Base-by-base conservation (phyloP, 176 grass and related monocot genomes). In the Bothriochloa decipiens region DNA sequence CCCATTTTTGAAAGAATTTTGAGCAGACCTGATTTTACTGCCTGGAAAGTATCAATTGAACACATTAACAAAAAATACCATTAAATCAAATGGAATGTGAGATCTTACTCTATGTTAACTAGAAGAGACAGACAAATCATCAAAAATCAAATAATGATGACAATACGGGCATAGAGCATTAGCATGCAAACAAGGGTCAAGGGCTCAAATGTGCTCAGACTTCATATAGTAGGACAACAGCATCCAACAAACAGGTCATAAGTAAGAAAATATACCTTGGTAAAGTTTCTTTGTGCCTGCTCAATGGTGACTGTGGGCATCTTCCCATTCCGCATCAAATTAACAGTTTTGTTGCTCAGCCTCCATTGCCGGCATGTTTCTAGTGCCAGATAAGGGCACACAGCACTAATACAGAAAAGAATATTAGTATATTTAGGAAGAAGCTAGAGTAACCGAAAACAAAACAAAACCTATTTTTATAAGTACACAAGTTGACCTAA, bases 1-100 rank as follows among this genome's bases (percentile, higher is more conserved):
- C 97, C 97, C 97, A 99, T 99, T 92, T 99, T 99, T 86, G 97
- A 99, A 85, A 99, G 94, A 65, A 99, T 99, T 84, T 99, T 99
- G 67, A 99, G 89, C 79, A 99, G 90, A 70, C 97, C 97, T 85
- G 90, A 90, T 91, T 91, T 96, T 77, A 99, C 89, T 78, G 97
- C 97, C 97, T 99, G 86, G 85, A 86, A 97, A 85, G 66, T 63
- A 78, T 57, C 65, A 66, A 77, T 68, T 55, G 32, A 82, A 82
- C 15, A 91, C 37, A 65, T 66, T 65, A 76, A 94, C 3, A 16
- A 22, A 47, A 57, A 58, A 25, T 62, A 75, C n/a, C 33, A 72
- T 62, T 66, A 63, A 63, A 28, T 53, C 49, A 80, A 66, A 90
- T 66, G n/a, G 70, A 85, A 86, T 26, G 28, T 32, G 46, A 68